Base-by-base conservation (phyloP, 345 rosid genomes). In the Microcos paniculata region DNA sequence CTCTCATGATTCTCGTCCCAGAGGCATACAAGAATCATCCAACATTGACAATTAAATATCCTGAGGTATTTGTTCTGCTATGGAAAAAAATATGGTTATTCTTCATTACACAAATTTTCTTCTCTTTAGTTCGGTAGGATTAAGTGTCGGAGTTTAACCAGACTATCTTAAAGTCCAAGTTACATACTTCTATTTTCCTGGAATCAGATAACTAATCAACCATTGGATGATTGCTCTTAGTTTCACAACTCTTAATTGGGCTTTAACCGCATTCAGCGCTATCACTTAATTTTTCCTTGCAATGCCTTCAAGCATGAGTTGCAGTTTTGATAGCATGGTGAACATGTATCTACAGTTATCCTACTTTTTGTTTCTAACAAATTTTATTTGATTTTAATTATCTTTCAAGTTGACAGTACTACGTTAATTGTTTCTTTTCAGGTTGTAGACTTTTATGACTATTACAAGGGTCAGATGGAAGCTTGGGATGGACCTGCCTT, bases 401-500 rank as follows among this genome's bases (percentile, higher is more conserved):
- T 33, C 30, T 33, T 69, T 72, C 45, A 16, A 21, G 35, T 28
- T 28, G 71, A 74, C 45, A 71, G 79, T 63, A 38, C 73, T 68
- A 26, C 63, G 15, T 65, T 28, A 11, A 12, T 74, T 77, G 26
- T 67, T 78, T 80, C 26, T 69, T 78, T 72, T 2, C 78, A 94
- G 98, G 94, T 90, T 85, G 65, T 90, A 74, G 96, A 96, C 74
- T 96, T 96, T 79, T 96, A 91, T 82, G 97, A 96, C 81, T 96
- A 93, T 75, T 96, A 96, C 91, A 96, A 96, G 83, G 98, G 99
- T 79, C 99, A 96, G 82, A 96, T 96, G 99, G 99, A 96, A 87
- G 85, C 99, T 84, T 96, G 99, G 99, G 99, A 96, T 89, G 99
- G 99, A 73, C 99, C 99, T 78, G 99, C 99, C 43, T 87, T 96